A percentile compares a stretch with the other conserved stretches of the same genome.
Evolutionary conservation across 164 flowering plant genomes (phyloP).

Genomic region (Santalum album): DNA sequence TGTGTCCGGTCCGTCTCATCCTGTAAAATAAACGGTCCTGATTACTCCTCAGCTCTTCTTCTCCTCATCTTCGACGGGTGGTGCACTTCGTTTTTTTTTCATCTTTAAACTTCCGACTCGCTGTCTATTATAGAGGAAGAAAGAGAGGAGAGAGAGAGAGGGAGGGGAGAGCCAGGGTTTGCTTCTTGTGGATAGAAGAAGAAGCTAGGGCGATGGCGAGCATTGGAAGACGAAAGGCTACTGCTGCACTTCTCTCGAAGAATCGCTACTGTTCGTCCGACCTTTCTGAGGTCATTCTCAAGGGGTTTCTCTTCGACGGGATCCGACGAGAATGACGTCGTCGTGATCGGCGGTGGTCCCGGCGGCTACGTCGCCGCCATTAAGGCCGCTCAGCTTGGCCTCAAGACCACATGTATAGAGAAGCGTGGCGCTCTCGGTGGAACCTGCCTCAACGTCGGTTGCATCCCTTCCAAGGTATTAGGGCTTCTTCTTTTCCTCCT

Average conservation of each 20-base stretch:
- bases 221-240: conserved; percentile 46
- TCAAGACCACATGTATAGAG: conserved; percentile 89
- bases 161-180: no score
- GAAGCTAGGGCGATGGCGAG: conserved; percentile 61
- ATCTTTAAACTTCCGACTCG: no score
- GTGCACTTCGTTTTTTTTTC: no score
- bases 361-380: conserved; percentile 99
- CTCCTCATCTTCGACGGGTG: no score
- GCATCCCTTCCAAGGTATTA: conserved; percentile 88
- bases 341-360: conserved; percentile 89
- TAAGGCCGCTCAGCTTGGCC: conserved; percentile 91
- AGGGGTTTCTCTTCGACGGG: conserved; percentile 58
- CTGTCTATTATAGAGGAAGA: no score
- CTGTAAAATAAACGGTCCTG: no score
- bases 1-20: no score
- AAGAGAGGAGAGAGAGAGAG: no score
- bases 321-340: conserved; percentile 87
- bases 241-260: conserved; percentile 17
- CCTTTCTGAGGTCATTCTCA: conserved; percentile 15
- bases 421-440: conserved; percentile 93
- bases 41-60: no score
- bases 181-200: no score
- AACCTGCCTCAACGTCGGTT: conserved; percentile 93
- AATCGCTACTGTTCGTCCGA: conserved; percentile 3
- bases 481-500: neutral